Evolutionary conservation across 2,329 filamentous ascomycete species (phyloP), one percentile per base, ranked within the genome.

Genomic region (Plenodomus lindquistii): DNA sequence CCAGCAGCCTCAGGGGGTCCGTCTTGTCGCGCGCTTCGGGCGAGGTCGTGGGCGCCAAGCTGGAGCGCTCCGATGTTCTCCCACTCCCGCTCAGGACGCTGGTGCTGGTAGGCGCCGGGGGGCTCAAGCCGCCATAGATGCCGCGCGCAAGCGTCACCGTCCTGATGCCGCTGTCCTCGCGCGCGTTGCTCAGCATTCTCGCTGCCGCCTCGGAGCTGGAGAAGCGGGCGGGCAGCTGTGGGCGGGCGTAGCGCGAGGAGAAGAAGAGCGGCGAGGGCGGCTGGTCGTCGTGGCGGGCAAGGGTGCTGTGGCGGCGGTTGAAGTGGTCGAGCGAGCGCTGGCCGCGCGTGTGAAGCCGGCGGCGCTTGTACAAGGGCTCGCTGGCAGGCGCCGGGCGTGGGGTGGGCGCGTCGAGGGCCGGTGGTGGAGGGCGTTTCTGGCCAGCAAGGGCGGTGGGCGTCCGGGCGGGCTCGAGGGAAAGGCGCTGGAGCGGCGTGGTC

Each of bases 171-270:
- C 62, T 70, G 36, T 81, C 78, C 50, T 81, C 78, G n/a, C 60
- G 74, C n/a, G 77, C 73, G 56, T 77, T 79, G 62, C 74, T 77
- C 53, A 81, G 73, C 72, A 78, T 87, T 58, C 69, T 89, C 22
- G 82, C 79, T 53, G 81, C 83, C 71, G 73, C 79, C 73, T 73
- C 81, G 70, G 71, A 79, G 69, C 72, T 83, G 70, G 65, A 84
- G 80, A 77, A 86, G 75, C 79, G 83, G 21, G 71, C 62, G 10
- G 78, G 78, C 37, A 81, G 71, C 27, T 65, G 63, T 9, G 78
- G 79, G 7, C 77, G 69, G 31, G 57, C 60, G 39, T 65, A 70
- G 15, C 69, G 72, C 40, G 67, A 74, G 27, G 78, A 79, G 63
- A 82, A 81, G 74, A 82, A 82, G 7, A 82, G 70, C 2, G 80